Base-by-base conservation (phyloP, 768 basidiomycete species). In the Chalciporus sphaerocephalus region DNA sequence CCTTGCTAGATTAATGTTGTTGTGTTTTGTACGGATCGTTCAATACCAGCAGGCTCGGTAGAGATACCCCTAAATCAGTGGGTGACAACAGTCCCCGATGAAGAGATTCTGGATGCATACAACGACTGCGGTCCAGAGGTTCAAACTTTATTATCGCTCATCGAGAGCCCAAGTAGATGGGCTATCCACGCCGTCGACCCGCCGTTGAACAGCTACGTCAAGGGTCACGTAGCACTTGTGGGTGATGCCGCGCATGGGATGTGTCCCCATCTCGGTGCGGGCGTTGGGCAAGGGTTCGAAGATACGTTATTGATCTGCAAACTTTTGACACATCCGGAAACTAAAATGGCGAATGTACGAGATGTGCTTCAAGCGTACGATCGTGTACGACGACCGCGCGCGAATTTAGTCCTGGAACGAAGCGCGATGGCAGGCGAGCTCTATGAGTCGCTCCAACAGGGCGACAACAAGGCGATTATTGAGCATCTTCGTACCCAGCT, bases 161-260 rank as follows among this genome's bases (percentile, higher is more conserved):
- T 78, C 38, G 64, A 69, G 40, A 64, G 65, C 13, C 70, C 74
- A 2, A 76, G 66, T 40, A 76, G 72, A 59, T 81, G 79, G 80
- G 68, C 59, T 23, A 72, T 82, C 33, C 79, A 80, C 41, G 62
- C 68, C 6, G 44, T 80, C 17, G 54, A 71, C 39, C 78, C 75
- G 1, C 73, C 72, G 5, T 63, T 81, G 16, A 41, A 64, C 15
- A 69, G 56, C 12, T 81, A 67, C 51, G 65, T 74, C 22, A 68
- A 63, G 18, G 72, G 70, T 1, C 67, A 65, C n/a, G 63, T 78
- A 8, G 78, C 72, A 4, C 65, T 81, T 17, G 64, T 79, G 21
- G 80, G 78, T 5, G 80, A 82, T 56, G 73, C 80, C 15, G 80
- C 80, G 8, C 80, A 82, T 53, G 78, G 65, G 0, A 81, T 81